Base-by-base conservation (phyloP, 108 stramenopile species). In the Cylindrotheca fusiformis region DNA sequence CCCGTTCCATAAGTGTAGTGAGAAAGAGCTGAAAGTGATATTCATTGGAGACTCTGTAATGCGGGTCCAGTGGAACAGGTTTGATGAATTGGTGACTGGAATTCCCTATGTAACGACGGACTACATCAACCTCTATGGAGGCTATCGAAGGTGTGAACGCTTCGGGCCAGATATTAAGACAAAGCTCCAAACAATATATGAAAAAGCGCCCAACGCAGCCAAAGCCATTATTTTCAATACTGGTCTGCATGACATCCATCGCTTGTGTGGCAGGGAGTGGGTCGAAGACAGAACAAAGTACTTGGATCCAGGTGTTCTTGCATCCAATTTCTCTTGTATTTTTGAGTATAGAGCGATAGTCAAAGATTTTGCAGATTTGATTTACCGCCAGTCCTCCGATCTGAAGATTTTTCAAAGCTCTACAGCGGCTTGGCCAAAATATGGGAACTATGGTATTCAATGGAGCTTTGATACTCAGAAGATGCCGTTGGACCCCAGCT, bases 21-120 rank as follows among this genome's bases (percentile, higher is more conserved):
- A 47, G 19, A 48, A 55, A 55, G 63, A 58, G 32, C 25, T 85
- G 27, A 76, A 86, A 65, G 56, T 90, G n/a, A 78, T 86, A 25
- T 83, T 86, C 32, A 81, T 90, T 53, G 88, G 88, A 23, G 88
- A 90, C 52, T 84, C 81, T 4, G 82, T 83, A 4, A 80, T 86
- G 76, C 74, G 75, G 49, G 55, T 86, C 12, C 83, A 86, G 65
- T 71, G 62, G 44, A 63, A 79, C 31, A 31, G 65, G 6, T 67
- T 77, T 60, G 44, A 58, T 26, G 24, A 14, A 2, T 25, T 72
- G 32, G 26, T 59, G 5, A 44, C 52, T 24, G 24, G 21, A 12
- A 12, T 59, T 4, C 51, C 71, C 21, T 33, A 55, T 48, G 19
- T 76, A 28, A 45, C 30, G 29, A 32, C 52, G 8, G 14, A 21